Evolutionary conservation across 2,329 filamentous ascomycete genomes (phyloP).

Genomic region (Arachnopeziza araneosa): DNA sequence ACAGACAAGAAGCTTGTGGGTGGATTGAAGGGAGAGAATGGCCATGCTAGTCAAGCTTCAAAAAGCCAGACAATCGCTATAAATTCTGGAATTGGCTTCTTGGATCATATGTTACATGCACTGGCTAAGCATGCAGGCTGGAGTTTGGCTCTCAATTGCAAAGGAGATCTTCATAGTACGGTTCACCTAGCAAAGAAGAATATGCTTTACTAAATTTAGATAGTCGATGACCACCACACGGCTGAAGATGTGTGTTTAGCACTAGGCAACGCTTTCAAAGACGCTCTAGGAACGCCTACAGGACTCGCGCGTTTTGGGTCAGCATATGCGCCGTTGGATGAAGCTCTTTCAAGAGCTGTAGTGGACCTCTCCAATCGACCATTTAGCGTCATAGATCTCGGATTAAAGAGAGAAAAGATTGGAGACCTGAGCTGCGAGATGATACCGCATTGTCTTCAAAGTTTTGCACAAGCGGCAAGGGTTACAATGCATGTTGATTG

Average conservation of each 20-base stretch:
- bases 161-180: constrained; percentile 86
- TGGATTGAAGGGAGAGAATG: constrained; percentile 45
- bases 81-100: constrained; percentile 91
- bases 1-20: constrained; percentile 51
- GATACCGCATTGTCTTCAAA: constrained; percentile 92
- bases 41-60: constrained; percentile 79
- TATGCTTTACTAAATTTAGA: constrained; percentile 6
- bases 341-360: constrained; percentile 88
- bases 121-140: constrained; percentile 93
- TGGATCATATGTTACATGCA: constrained; percentile 98
- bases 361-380: constrained; percentile 44
- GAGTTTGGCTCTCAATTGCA: constrained; percentile 77
- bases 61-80: constrained; percentile 81
- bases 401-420: constrained; percentile 85
- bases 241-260: constrained; percentile 93
- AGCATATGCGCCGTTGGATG: constrained; percentile 90
- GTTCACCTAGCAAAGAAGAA: constrained; percentile 19
- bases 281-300: constrained; percentile 68
- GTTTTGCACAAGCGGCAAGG: constrained; percentile 84
- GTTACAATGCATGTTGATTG: constrained; percentile 96
- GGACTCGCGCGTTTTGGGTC: constrained; percentile 87
- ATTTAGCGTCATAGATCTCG: constrained; percentile 68
- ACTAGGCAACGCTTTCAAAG: constrained; percentile 77
- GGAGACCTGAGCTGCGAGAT: constrained; percentile 93
- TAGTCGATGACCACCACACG: constrained; percentile 98